These are phyloP conservation scores for Neonectria coccinea DNA, from an alignment of 2,329 filamentous ascomycete genomes.

Conservation along the genomic window DNA sequence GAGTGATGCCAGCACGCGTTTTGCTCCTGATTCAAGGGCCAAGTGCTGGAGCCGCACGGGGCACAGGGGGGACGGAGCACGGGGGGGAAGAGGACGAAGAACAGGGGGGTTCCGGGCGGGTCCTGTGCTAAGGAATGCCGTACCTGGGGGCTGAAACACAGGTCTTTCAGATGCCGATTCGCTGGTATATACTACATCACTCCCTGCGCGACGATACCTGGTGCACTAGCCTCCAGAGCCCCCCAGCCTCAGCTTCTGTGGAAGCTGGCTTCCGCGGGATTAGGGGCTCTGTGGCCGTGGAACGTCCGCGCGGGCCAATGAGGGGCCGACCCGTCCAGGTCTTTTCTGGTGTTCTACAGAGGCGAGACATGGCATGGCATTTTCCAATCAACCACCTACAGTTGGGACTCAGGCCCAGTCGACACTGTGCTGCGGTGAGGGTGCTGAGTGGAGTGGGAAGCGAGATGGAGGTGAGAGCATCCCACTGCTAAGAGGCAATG, in stretches of 20 bases:
- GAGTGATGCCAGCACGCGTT: conserved; percentile 51
- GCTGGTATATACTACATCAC: conserved; percentile 18
- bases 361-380: conserved; percentile 37
- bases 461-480: conserved; percentile 22
- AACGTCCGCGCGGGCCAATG: conserved; percentile 41
- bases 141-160: conserved; percentile 32
- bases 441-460: conserved; percentile 8
- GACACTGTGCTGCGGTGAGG: conserved; percentile 35
- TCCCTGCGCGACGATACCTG: conserved; percentile 25
- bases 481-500: neutral
- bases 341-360: conserved; percentile 35
- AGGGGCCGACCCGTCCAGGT: conserved; percentile 46
- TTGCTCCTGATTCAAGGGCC: conserved; percentile 48
- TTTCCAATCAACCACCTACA: conserved; percentile 23
- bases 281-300: conserved; percentile 41
- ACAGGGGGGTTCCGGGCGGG: conserved; percentile 39
- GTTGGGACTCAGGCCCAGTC: conserved; percentile 27
- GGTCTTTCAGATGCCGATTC: conserved; percentile 19
- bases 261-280: conserved; percentile 38
- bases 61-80: conserved; percentile 40
- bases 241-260: conserved; percentile 16
- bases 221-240: conserved; percentile 21
- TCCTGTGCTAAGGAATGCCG: conserved; percentile 29
- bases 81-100: conserved; percentile 25
- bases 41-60: conserved; percentile 40